phyloP scores from a whole-genome alignment of 352 stramenopile species.

The Pythium myriotylum region DNA sequence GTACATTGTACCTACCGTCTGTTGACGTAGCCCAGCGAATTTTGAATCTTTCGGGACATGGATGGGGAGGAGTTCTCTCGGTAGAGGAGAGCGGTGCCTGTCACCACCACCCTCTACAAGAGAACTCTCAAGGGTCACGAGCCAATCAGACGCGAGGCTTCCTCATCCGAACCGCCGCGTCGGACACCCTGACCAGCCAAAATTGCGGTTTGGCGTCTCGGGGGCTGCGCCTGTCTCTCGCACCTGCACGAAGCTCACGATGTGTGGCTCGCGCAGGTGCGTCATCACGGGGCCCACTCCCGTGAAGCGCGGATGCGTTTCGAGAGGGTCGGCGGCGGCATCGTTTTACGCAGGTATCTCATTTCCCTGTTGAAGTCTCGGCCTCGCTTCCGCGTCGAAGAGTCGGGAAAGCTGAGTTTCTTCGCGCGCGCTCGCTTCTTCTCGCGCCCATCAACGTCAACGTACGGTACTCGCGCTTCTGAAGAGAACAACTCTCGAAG shows the following conservation, averaged over 20 bases:
- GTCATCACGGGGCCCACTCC: no score
- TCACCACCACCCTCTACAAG: background rate
- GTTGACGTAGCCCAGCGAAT: no score
- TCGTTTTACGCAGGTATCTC: background rate
- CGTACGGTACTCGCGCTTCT: background rate
- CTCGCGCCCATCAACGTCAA: slow-evolving; percentile 1
- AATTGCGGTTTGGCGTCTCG: background rate
- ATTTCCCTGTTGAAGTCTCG: slow-evolving; percentile 12
- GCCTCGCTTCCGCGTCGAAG: background rate
- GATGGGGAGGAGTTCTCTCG: no score
- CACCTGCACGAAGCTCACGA: no score
- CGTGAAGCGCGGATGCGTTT: no score
- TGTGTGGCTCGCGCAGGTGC: no score
- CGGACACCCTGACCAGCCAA: background rate
- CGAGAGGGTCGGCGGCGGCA: no score
- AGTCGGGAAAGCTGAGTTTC: slow-evolving; percentile 1
- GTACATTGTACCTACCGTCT: background rate
- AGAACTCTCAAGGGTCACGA: background rate
- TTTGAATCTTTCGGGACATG: no score
- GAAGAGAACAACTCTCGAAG: background rate
- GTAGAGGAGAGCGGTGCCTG: no score
- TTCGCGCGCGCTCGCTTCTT: slow-evolving; percentile 2
- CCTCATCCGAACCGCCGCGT: background rate
- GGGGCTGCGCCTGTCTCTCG: background rate
- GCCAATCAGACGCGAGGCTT: background rate